Base-by-base conservation (phyloP, 2,329 filamentous ascomycete genomes). In the Tetracladium maxilliforme region DNA sequence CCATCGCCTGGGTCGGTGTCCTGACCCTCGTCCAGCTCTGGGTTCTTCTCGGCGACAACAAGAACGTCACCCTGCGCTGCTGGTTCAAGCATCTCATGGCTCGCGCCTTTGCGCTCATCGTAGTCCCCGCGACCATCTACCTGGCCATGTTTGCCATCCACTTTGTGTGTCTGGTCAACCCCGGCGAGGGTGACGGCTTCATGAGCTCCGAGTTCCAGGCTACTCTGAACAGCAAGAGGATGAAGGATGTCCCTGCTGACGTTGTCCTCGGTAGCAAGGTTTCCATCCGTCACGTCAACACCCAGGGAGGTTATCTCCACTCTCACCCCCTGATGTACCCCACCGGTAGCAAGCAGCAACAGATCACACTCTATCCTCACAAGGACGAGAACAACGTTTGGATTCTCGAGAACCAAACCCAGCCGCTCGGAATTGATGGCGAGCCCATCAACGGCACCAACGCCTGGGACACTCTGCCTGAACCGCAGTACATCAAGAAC, bases 171-270 rank as follows among this genome's bases (percentile, higher is more conserved):
- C 67, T 98, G 21, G 70, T 77, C 31, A 98, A 98, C 55, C 90
- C 90, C 15, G 90, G 90, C 31, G 90, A 98, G 26, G 90, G 90
- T 27, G 90, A 98, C 51, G 90, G 90, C 28, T 98, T 98, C 62
- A 98, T 98, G 90, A 94, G 86, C 46, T 93, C 87, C 28, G 90
- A 98, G 47, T 98, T 98, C 61, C 90, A 98, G 57, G 80, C 90
- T 16, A 95, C 90, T 3, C 63, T 98, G 37, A 98, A 95, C 58
- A 86, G 74, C 43, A 98, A 95, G 62, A 75, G 70, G 26, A 98
- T 98, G 90, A 76, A 83, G 47, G 84, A 92, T 51, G 84, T 92
- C 5, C 78, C 90, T 3, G 90, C 81, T 16, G 86, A 98, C 53
- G 78, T 98, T 30, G 75, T 79, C 15, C 77, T 90, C 42, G 90